A percentile compares a stretch with the other conserved stretches of the same genome.
These are phyloP conservation scores for Penicillium diatomitis DNA, from an alignment of 495 filamentous ascomycete species.

Conservation along the genomic window DNA sequence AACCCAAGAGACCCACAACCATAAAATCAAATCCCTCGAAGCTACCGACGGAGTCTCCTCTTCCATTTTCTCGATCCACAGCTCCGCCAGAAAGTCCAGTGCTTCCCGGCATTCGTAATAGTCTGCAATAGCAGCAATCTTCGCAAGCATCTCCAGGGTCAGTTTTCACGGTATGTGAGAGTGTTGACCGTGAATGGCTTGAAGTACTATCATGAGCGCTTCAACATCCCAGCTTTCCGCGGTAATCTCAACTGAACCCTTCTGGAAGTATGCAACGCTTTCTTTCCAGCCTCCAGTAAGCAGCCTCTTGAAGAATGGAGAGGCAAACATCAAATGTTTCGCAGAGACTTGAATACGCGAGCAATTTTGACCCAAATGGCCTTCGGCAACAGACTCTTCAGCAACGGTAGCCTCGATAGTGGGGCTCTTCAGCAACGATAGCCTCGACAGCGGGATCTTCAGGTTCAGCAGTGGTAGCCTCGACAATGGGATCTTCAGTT, in stretches of 20 bases:
- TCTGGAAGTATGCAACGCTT: constrained; percentile 15
- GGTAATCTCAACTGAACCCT: constrained; percentile 35
- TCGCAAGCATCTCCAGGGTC: constrained; percentile 35
- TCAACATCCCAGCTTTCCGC: constrained; percentile 28
- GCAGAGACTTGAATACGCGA: constrained; percentile 48
- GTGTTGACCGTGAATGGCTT: constrained; percentile 40
- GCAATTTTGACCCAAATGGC: no score
- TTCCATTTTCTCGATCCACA: not conserved
- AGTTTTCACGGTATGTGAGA: constrained; percentile 29
- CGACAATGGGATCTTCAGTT: not conserved
- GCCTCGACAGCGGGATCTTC: no score
- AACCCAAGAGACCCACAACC: constrained; percentile 32
- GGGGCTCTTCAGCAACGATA: no score
- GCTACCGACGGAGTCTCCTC: no score
- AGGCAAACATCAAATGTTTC: constrained; percentile 40
- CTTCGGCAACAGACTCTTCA: no score
- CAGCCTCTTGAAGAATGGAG: constrained; percentile 33
- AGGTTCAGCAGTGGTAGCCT: no score
- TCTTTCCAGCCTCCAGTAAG: constrained; percentile 29
- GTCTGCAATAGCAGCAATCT: constrained; percentile 43
- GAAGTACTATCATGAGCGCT: constrained; percentile 39
- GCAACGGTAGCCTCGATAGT: no score
- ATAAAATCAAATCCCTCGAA: constrained; percentile 24
- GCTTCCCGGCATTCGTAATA: constrained; percentile 41
- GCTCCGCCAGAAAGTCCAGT: constrained; percentile 31